These are phyloP conservation scores for Geotrichum candidum DNA, from an alignment of 1,139 yeast genomes.

Conservation along the genomic window DNA sequence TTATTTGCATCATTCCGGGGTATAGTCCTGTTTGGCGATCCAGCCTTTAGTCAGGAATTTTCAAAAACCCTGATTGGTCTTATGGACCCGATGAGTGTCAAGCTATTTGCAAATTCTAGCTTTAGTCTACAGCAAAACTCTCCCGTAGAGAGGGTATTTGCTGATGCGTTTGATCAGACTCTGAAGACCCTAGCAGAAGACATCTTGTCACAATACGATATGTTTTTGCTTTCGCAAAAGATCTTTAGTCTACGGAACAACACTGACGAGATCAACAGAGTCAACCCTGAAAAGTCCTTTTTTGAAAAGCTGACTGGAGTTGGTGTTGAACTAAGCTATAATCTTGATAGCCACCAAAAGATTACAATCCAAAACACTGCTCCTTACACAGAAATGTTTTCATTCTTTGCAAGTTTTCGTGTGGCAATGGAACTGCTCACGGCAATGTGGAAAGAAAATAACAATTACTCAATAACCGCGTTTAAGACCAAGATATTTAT, in stretches of 20 bases:
- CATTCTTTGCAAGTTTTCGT: constrained; percentile 22
- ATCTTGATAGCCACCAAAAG: constrained; percentile 12
- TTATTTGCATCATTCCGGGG: constrained; percentile 22
- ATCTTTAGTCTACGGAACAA: not conserved
- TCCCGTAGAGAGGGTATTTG: constrained; percentile 9
- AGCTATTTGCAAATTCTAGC: constrained; percentile 6
- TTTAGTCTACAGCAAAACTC: not conserved
- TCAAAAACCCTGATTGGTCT: constrained; percentile 3
- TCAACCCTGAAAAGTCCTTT: not conserved
- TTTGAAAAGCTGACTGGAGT: constrained; percentile 6
- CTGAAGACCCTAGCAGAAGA: constrained; percentile 6
- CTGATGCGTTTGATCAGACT: not conserved
- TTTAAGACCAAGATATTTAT: constrained; percentile 5
- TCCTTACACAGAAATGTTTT: constrained; percentile 22
- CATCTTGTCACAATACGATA: not conserved
- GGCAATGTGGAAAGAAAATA: not conserved
- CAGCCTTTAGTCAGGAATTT: constrained; percentile 21
- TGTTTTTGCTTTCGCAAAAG: constrained; percentile 4
- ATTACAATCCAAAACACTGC: constrained; percentile 16
- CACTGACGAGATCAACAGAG: not conserved
- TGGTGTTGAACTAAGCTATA: not conserved
- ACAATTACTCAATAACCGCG: not conserved
- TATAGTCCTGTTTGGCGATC: constrained; percentile 23
- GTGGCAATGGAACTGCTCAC: constrained; percentile 16
- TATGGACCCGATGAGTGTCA: not conserved